Base-by-base conservation (phyloP, 257 asterid genomes). In the Cynanchum wilfordii region DNA sequence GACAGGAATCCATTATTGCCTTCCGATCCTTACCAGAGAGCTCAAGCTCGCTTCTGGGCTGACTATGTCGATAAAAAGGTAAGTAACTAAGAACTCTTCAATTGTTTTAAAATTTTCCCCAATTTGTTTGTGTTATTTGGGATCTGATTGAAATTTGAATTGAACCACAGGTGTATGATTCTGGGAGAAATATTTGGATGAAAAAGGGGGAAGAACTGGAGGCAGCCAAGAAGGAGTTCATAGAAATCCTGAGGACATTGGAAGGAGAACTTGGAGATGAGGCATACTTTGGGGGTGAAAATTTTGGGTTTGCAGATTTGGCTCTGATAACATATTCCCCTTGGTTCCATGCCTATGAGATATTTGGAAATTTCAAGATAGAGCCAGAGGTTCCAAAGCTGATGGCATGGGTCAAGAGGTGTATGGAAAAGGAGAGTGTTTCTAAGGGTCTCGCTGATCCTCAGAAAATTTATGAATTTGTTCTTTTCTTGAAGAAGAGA, bases 241-340 rank as follows among this genome's bases (percentile, higher is more conserved):
- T 78, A 33, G 80, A 72, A 5, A 36, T 27, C 19, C 72, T 84
- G 51, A 84, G 76, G 73, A 22, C 56, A 57, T 57, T 85, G 73
- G 87, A 87, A 64, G 82, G 80, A 29, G 78, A 75, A 51, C 73
- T 87, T 38, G 86, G 90, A 16, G 86, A 84, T 10, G 60, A 82
- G 62, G 69, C 83, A 13, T 84, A 75, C 65, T 86, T 88, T 72
- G 94, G 93, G 3, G 90, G 89, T 10, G 82, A 82, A 25, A 69
- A 16, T 0, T 59, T 87, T 36, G 93, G 90, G 0, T 78, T 44
- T 2, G 15, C 79, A 1, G 90, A 86, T 36, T 36, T 84, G 25
- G 82, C 81, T 65, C 44, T 88, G 3, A 49, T 88, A 30, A 71
- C 75, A 40, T 22, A 56, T 12, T 78, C 67, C 47, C 67, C 75